These are phyloP conservation scores for Tremella mesenterica DNA, from an alignment of 768 basidiomycete species.

Conservation along the genomic window DNA sequence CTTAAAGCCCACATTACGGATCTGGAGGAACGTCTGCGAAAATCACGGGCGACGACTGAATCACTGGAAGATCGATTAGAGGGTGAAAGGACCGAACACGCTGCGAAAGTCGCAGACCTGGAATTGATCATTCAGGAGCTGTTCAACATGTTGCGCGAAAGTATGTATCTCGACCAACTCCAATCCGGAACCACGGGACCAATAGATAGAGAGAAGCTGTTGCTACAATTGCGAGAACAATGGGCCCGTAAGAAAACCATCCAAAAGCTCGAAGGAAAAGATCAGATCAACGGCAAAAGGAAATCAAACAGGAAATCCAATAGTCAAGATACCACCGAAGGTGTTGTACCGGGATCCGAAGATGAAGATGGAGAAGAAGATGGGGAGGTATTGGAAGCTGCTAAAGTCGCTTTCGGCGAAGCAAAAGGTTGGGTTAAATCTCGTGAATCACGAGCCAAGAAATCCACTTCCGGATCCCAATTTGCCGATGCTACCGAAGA, in stretches of 20 bases:
- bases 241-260: slow-evolving; percentile 42
- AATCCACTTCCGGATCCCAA: slow-evolving; percentile 37
- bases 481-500: slow-evolving; percentile 46
- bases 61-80: slow-evolving; percentile 69
- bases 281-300: neutral
- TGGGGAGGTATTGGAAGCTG: slow-evolving; percentile 44
- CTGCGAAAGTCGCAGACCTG: slow-evolving; percentile 76
- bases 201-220: slow-evolving; percentile 72
- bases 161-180: slow-evolving; percentile 62
- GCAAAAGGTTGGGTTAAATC: slow-evolving; percentile 14
- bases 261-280: slow-evolving; percentile 29
- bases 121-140: slow-evolving; percentile 88
- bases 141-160: slow-evolving; percentile 85
- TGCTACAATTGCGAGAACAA: slow-evolving; percentile 49
- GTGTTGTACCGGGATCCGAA: slow-evolving; percentile 6
- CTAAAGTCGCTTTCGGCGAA: slow-evolving; percentile 21
- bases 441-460: slow-evolving; percentile 19
- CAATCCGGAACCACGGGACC: slow-evolving; percentile 55
- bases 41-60: slow-evolving; percentile 69
- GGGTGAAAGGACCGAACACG: slow-evolving; percentile 67
- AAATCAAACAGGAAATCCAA: neutral
- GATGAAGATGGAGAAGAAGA: slow-evolving; percentile 27
- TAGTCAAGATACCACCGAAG: neutral
- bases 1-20: slow-evolving; percentile 63
- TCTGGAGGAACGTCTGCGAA: slow-evolving; percentile 65